These are phyloP conservation scores for Rhytidhysteron rufulum DNA, from an alignment of 2,329 filamentous ascomycete species.

Conservation along the genomic window DNA sequence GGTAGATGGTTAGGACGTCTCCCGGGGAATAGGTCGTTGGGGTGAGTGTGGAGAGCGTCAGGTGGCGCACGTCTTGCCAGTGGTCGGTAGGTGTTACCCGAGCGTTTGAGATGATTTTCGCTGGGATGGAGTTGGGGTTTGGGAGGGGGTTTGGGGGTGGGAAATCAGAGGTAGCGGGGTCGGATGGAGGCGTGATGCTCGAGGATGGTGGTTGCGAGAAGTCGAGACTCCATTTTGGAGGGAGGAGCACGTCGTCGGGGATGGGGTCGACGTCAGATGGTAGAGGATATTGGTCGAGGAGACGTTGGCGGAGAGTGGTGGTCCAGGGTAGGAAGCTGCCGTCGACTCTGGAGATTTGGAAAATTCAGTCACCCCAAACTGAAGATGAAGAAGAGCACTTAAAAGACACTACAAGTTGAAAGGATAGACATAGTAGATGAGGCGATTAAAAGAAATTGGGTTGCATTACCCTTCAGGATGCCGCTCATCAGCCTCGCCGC, in stretches of 20 bases:
- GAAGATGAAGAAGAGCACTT: background rate
- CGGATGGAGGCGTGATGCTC: background rate
- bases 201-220: slow-evolving; percentile 12
- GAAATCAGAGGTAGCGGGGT: slow-evolving; percentile 7
- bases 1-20: slow-evolving; percentile 76
- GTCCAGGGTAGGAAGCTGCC: slow-evolving; percentile 79
- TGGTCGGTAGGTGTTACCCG: slow-evolving; percentile 72
- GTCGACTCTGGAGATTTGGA: slow-evolving; percentile 59
- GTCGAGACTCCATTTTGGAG: slow-evolving; percentile 66
- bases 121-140: slow-evolving; percentile 55
- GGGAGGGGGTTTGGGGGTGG: slow-evolving; percentile 50
- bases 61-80: slow-evolving; percentile 89
- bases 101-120: slow-evolving; percentile 61
- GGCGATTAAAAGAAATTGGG: background rate
- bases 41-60: slow-evolving; percentile 55
- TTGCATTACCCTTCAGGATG: slow-evolving; percentile 72
- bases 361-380: slow-evolving; percentile 6
- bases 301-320: slow-evolving; percentile 59
- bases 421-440: background rate
- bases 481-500: slow-evolving; percentile 88
- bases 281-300: slow-evolving; percentile 67
- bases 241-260: slow-evolving; percentile 67
- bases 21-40: slow-evolving; percentile 61
- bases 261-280: slow-evolving; percentile 66
- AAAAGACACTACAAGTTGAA: background rate